phyloP scores from a whole-genome alignment of 2,329 filamentous ascomycete genomes.

The Aspergillus vadensis region DNA sequence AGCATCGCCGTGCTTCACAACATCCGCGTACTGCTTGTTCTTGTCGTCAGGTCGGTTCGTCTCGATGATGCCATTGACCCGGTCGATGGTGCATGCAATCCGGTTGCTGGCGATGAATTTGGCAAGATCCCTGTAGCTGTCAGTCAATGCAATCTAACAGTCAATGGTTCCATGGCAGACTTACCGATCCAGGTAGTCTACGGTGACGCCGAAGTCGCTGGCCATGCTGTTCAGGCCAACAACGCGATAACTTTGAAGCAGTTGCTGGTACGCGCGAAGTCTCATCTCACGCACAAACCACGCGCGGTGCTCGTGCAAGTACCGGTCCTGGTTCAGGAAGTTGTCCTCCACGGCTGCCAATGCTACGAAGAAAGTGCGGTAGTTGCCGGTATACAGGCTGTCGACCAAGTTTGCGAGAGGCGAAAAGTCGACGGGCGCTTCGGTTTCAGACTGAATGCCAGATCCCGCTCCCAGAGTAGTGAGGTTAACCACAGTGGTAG shows the following conservation, averaged over 20 bases:
- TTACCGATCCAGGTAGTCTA: slow-evolving; percentile 93
- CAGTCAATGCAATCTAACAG: slow-evolving; percentile 11
- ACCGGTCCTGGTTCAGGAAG: slow-evolving; percentile 91
- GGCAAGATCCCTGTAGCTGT: slow-evolving; percentile 72
- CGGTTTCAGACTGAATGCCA: slow-evolving; percentile 70
- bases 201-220: slow-evolving; percentile 91
- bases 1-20: slow-evolving; percentile 95
- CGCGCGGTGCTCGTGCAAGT: slow-evolving; percentile 90
- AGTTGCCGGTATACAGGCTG: slow-evolving; percentile 90
- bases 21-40: slow-evolving; percentile 99
- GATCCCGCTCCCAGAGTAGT: slow-evolving; percentile 73
- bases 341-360: slow-evolving; percentile 88
- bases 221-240: slow-evolving; percentile 98
- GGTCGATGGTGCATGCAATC: slow-evolving; percentile 95
- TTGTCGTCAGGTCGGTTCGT: slow-evolving; percentile 98
- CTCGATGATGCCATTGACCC: slow-evolving; percentile 95
- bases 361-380: slow-evolving; percentile 89
- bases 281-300: slow-evolving; percentile 99
- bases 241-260: slow-evolving; percentile 94
- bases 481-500: slow-evolving; percentile 79
- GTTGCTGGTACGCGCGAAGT: slow-evolving; percentile 91
- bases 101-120: slow-evolving; percentile 95
- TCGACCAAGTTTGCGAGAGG: slow-evolving; percentile 84
- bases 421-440: slow-evolving; percentile 84
- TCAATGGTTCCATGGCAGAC: slow-evolving; percentile 28